Percentiles rank a stretch among this genome's conserved stretches.
phyloP scores from a whole-genome alignment of 345 rosid genomes.

The Xanthoceras sorbifolium region DNA sequence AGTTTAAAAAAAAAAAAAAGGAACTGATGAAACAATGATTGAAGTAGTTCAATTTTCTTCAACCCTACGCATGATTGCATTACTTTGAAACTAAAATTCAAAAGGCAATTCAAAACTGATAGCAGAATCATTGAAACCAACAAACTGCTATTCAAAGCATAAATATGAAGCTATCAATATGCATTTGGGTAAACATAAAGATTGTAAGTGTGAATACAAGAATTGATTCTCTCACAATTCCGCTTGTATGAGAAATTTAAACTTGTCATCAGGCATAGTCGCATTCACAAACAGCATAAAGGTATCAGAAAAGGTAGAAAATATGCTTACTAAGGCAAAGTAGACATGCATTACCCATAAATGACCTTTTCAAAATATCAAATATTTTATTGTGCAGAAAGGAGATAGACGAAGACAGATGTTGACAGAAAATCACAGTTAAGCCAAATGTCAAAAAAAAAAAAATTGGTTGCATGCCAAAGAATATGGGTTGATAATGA shows the following conservation, averaged over 20 bases:
- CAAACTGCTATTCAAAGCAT: background rate
- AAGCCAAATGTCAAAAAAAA: conserved; percentile 1
- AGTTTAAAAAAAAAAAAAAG: background rate
- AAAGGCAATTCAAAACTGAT: background rate
- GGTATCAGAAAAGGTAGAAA: background rate
- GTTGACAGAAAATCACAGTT: background rate
- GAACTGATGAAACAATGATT: background rate
- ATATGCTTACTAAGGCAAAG: background rate
- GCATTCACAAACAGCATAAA: background rate
- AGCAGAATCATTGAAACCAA: background rate
- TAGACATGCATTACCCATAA: background rate
- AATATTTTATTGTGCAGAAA: conserved; percentile 4
- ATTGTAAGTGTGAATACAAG: background rate
- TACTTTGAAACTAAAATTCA: background rate
- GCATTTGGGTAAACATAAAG: background rate
- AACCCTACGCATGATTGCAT: background rate
- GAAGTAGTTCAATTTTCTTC: background rate
- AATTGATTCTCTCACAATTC: background rate
- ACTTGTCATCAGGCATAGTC: background rate
- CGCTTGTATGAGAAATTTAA: background rate
- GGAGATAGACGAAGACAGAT: background rate
- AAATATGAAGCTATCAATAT: background rate
- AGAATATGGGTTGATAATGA: background rate
- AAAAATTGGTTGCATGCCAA: background rate
- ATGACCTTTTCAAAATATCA: background rate